Conservation (phyloP, 2,329 filamentous ascomycete species). For the Botryotinia narcissicola region DNA sequence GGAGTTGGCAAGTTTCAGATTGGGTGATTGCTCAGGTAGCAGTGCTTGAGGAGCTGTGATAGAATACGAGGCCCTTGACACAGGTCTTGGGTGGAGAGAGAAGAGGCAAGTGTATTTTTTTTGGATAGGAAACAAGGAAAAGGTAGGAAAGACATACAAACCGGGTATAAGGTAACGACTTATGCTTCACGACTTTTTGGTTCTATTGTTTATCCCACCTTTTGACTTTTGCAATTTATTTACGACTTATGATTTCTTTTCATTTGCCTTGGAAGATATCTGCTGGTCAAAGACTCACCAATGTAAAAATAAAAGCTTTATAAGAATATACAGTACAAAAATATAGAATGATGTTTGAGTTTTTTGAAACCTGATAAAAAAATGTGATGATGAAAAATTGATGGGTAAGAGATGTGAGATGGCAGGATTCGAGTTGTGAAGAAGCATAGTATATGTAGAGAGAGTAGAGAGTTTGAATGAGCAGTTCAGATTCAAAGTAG, state of each 20-base stretch:
- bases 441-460: background rate
- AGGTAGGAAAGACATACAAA: background rate
- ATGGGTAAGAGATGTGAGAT: background rate
- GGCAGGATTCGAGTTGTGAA: background rate
- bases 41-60: background rate
- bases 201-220: background rate
- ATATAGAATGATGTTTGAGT: background rate
- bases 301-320: background rate
- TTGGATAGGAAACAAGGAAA: background rate
- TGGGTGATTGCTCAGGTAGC: background rate
- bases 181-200: background rate
- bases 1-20: background rate
- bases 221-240: background rate
- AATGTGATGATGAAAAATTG: background rate
- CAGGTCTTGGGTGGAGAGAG: background rate
- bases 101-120: background rate
- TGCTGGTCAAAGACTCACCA: background rate
- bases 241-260: background rate
- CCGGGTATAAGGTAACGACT: background rate
- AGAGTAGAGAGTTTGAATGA: background rate
- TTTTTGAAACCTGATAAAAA: background rate
- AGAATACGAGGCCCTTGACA: background rate
- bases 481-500: fast-evolving
- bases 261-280: background rate
- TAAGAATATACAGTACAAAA: background rate